A percentile compares a stretch with the other conserved stretches of the same genome.
phyloP scores from a whole-genome alignment of 1,284 basidiomycete genomes.

The Trichosporon faecale region DNA sequence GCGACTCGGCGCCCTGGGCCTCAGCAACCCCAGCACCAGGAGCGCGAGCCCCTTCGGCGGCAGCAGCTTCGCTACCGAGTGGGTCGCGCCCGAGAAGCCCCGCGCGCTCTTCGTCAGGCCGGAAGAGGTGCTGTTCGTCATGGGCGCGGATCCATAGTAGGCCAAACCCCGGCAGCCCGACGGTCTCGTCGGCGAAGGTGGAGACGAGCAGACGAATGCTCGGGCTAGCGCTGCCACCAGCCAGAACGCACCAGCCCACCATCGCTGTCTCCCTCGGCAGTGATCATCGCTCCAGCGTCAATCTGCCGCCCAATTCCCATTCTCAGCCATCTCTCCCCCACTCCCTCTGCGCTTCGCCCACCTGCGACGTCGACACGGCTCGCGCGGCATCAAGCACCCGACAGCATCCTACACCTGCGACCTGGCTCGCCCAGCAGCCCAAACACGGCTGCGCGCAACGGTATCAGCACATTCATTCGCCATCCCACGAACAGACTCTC shows the following conservation, averaged over 20 bases:
- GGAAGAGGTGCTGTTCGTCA: conserved; percentile 42
- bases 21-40: neutral
- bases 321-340: neutral
- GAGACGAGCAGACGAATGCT: neutral
- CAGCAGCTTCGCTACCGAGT: conserved; percentile 15
- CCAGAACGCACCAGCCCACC: neutral
- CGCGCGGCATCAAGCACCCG: neutral
- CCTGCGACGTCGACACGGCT: neutral
- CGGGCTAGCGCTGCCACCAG: neutral
- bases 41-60: conserved; percentile 22
- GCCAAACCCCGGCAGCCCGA: neutral
- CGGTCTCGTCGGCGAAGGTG: neutral
- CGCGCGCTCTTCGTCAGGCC: conserved; percentile 45
- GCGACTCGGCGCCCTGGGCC: neutral
- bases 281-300: neutral
- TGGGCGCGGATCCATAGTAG: conserved; percentile 35
- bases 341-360: neutral
- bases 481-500: neutral
- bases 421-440: neutral
- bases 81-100: conserved; percentile 26
- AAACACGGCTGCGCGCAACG: neutral
- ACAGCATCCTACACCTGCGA: neutral
- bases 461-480: neutral
- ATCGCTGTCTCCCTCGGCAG: neutral
- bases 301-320: neutral